Evolutionary conservation across 371 early-diverging fungal species (phyloP), one percentile per base, ranked within the genome.

Genomic region (Mucor irregularis): DNA sequence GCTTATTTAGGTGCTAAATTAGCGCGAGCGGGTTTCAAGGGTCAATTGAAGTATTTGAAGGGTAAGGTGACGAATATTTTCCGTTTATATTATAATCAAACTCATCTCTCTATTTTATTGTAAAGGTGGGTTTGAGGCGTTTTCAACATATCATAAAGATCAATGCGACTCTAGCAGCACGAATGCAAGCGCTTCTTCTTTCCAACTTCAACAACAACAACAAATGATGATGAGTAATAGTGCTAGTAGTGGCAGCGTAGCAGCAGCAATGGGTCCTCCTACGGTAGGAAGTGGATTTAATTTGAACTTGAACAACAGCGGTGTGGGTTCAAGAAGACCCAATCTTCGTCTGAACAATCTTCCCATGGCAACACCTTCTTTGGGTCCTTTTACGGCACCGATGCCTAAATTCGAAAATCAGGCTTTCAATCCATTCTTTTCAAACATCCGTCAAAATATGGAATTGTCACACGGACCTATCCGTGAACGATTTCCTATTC

Each of bases 81-180:
- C n/a, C n/a, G n/a, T n/a, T n/a, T n/a, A 46, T 26, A 35, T 13
- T 16, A 53, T 13, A 28, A 31, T 10, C 28, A 0, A 11, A 49
- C 16, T 24, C 17, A 22, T 30, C 16, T 43, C 4, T 1, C 22
- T 28, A 37, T 22, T 24, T 30, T 2, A 4, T 24, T n/a, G n/a
- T n/a, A n/a, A 56, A 79, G 80, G 80, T 52, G 82, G 82, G 7
- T 79, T 71, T 50, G 71, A 71, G 22, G 63, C 62, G 14, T 77
- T 81, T 42, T 26, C 49, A 19, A 22, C 48, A 1, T 44, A 31
- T 11, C 50, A 68, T 33, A 56, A 68, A 16, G 64, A 73, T 33
- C 56, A 62, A 11, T 73, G 71, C 25, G 72, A 51, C 42, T 10
- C 10, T 42, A 24, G 9, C 42, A 22, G 5, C 25, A 3, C 9